Conservation (phyloP, 2,329 filamentous ascomycete species). For the Paraconiothyrium brasiliense region DNA sequence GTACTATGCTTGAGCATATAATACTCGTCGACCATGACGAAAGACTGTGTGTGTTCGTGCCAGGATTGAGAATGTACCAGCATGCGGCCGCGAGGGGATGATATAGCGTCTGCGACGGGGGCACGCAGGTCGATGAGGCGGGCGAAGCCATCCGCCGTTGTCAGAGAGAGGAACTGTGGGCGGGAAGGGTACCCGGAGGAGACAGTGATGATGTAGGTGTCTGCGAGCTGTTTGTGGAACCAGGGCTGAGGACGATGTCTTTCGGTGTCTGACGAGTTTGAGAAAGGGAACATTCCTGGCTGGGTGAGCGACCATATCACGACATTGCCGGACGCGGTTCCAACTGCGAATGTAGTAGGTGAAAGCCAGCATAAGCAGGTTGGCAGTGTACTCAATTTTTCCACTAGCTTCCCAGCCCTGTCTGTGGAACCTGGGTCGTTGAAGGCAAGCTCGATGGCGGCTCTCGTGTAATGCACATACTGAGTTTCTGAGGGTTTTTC, state of each 20-base stretch:
- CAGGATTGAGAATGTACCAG: constrained; percentile 61
- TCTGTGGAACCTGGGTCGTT: constrained; percentile 41
- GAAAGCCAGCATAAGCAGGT: constrained; percentile 68
- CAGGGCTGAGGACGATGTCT: constrained; percentile 46
- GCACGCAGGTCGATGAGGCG: constrained; percentile 64
- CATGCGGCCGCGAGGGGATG: constrained; percentile 60
- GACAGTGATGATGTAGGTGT: constrained; percentile 59
- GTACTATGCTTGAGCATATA: constrained; percentile 60
- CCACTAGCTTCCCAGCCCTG: background rate
- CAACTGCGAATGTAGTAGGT: constrained; percentile 62
- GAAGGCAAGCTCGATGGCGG: constrained; percentile 61
- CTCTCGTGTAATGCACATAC: constrained; percentile 55
- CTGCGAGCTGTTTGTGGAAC: constrained; percentile 55
- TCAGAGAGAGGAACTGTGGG: constrained; percentile 62
- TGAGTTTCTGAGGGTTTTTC: constrained; percentile 19
- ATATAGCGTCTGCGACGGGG: constrained; percentile 54
- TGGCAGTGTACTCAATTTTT: constrained; percentile 55
- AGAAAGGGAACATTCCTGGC: constrained; percentile 37
- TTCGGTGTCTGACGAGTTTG: background rate
- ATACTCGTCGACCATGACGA: constrained; percentile 65
- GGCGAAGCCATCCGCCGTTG: constrained; percentile 64
- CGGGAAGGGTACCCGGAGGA: constrained; percentile 63
- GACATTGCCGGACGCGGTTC: constrained; percentile 65
- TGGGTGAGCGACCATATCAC: constrained; percentile 62
- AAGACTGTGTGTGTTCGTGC: constrained; percentile 64